A percentile compares a stretch with the other conserved stretches of the same genome.
Conservation (phyloP, 148 eudicot species). For the Rhododendron vialii region DNA sequence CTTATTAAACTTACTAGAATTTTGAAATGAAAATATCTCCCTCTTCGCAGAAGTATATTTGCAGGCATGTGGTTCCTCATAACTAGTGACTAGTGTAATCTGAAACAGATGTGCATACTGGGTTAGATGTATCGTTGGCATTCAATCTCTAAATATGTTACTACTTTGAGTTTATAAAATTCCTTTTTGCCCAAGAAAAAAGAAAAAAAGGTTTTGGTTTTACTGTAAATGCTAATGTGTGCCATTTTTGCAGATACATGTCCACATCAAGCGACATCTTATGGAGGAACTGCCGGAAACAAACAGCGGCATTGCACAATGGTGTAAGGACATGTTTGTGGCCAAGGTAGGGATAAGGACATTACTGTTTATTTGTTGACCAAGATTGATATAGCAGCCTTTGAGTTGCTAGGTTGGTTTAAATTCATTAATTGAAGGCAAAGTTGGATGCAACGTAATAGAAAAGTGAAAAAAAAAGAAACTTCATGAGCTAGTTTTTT, state of each 20-base stretch:
- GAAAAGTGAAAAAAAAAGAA: not conserved
- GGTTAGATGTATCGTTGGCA: not conserved
- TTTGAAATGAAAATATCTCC: not conserved
- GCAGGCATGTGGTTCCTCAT: not conserved
- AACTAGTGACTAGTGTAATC: not conserved
- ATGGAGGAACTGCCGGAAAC: conserved; percentile 71
- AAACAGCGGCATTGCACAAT: conserved; percentile 52
- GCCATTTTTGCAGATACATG: conserved; percentile 30
- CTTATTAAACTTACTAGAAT: not conserved
- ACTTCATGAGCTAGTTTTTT: not conserved
- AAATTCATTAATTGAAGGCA: not conserved
- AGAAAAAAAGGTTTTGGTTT: not conserved
- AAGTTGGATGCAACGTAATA: not conserved
- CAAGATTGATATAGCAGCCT: not conserved
- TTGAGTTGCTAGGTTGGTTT: not conserved
- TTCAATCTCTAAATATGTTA: not conserved
- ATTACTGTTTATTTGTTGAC: not conserved
- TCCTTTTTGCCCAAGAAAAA: not conserved
- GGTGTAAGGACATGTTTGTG: conserved; percentile 79
- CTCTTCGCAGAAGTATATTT: not conserved
- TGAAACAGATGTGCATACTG: not conserved
- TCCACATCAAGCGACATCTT: conserved; percentile 42
- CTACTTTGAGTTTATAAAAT: not conserved
- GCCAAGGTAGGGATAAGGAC: conserved; percentile 44
- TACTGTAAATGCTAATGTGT: not conserved